Base-by-base conservation (phyloP, 805 yeast species). In the Nakazawaea populi region DNA sequence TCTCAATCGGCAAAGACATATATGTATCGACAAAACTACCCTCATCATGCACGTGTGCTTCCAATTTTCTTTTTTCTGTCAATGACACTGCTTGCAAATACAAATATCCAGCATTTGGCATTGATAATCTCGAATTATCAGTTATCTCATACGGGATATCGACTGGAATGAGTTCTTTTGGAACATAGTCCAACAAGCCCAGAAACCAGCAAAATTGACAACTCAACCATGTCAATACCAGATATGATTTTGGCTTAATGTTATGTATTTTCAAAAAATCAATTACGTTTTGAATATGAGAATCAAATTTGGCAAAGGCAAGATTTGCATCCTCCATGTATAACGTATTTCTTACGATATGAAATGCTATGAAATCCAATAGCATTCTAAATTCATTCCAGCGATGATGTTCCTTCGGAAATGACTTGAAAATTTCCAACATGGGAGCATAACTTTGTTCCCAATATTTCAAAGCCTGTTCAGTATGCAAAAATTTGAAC, bases 141-240 rank as follows among this genome's bases (percentile, higher is more conserved):
- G 57, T 55, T 44, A 34, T 52, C 59, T 24, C 71, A 43, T 64
- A 63, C 2, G 80, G 75, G 10, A 59, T 55, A 24, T 70, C 74
- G 3, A 66, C 56, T 2, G 78, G 76, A 4, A 76, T 63, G 4
- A 70, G 50, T 10, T 59, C 56, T 2, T 64, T 66, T 0, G 87
- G 87, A 1, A 78, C 69, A n/a, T 65, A 48, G 8, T 68, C 73
- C 47, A 82, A 65, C 14, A 85, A 61, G 51, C 83, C 79, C 0
- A 86, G 89, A 10, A 87, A 66, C 82, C 86, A 77, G 41, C 79
- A 75, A 55, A 79, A 76, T 59, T 87, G 95, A n/a, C 67, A 60
- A 0, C 83, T 75, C 9, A 74, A 58, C 95, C 95, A 87, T 40
- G 72, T 63, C 27, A 60, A 55, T 5, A 65, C 66, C 0, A 71